phyloP scores from a whole-genome alignment of 345 rosid species.

The Xanthoceras sorbifolium region DNA sequence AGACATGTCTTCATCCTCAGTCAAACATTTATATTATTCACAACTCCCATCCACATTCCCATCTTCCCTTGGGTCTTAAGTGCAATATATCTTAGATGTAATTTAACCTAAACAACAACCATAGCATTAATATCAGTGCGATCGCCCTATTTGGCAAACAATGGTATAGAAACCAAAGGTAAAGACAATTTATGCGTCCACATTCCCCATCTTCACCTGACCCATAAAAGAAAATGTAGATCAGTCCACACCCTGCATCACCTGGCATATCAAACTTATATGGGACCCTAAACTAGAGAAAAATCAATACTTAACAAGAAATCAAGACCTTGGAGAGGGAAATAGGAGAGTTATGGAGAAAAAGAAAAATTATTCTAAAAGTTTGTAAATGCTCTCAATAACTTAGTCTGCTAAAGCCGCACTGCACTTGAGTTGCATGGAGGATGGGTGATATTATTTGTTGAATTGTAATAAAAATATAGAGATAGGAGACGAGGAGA shows the following conservation, averaged over 20 bases:
- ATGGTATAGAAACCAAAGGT: background rate
- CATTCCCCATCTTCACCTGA: background rate
- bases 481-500: background rate
- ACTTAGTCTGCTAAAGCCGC: too few species aligned
- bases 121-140: background rate
- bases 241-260: background rate
- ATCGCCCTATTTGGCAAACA: background rate
- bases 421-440: background rate
- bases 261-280: background rate
- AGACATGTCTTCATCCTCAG: background rate
- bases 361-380: background rate
- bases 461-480: background rate
- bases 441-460: background rate
- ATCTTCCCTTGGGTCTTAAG: background rate
- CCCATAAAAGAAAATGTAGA: background rate
- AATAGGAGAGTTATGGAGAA: background rate
- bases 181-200: background rate
- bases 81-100: background rate
- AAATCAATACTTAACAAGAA: background rate
- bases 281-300: background rate
- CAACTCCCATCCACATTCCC: background rate
- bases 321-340: background rate
- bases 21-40: background rate
- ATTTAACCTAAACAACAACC: background rate
- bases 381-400: background rate